Evolutionary conservation across 371 early-diverging fungal species (phyloP), one percentile per base, ranked within the genome.

Genomic region (Apophysomyces elegans): DNA sequence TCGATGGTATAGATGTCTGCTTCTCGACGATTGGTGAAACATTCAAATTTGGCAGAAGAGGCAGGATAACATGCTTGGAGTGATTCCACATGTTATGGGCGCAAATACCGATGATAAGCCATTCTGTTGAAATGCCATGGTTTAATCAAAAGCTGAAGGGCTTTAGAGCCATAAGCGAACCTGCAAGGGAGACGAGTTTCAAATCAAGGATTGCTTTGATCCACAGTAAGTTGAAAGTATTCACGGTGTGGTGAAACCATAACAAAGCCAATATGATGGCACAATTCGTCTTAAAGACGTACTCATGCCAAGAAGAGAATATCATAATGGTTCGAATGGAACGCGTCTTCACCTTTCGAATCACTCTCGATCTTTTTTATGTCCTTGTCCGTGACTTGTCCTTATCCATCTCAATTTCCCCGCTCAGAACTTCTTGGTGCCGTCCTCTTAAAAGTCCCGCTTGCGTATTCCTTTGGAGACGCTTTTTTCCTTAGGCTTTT

Each of bases 241-340:
- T 47, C n/a, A 47, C 47, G n/a, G 47, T 47, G 18, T 47, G 47
- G 18, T 47, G 47, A 47, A 47, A 47, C 47, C 47, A 47, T 1
- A 47, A 1, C 11, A 47, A 16, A n/a, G 47, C 47, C 47, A 47
- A 16, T n/a, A 47, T n/a, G 18, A 47, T 47, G 47, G 47, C 47
- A 16, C 13, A 47, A n/a, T 47, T 47, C 7, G 47, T 47, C 47
- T 47, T 47, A 47, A 47, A 47, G 47, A 47, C 47, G 4, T 47
- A 47, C 21, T 47, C 47, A 47, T 47, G 47, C 47, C 47, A 47
- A 11, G 47, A 47, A 7, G 47, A n/a, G 47, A 47, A 47, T 7
- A 47, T 47, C 47, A 47, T 47, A 16, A 3, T 21, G 11, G 47
- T 47, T 16, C 13, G 41, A 47, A 9, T 14, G 18, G 47, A 47